Base-by-base conservation (phyloP, 2,329 filamentous ascomycete genomes). In the Ploettnerulaceae sp. region DNA sequence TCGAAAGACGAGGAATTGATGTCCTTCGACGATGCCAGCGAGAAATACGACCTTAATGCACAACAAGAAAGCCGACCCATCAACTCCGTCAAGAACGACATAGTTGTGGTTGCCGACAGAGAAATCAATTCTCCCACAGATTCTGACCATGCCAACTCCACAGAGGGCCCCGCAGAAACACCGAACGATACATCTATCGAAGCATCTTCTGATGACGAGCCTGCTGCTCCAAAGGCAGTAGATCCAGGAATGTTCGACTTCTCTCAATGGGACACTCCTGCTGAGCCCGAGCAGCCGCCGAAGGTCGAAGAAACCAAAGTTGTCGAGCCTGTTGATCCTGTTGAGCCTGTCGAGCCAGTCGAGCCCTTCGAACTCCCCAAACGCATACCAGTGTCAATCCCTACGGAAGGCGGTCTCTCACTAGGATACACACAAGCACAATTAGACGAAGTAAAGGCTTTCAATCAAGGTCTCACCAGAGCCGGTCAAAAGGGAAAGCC, bases 1-100 rank as follows among this genome's bases (percentile, higher is more conserved):
- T 47, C 49, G 22, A 46, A 53, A 39, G 45, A 55, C 28, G 53
- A 58, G n/a, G 50, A 55, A 42, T 48, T 57, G 46, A 55, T 58
- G 35, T 50, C 46, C 12, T 54, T 58, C 40, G 48, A 55, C 22
- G 53, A 57, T 18, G 38, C 25, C 14, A 49, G 46, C 41, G 32
- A 53, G 21, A 21, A 32, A 17, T 18, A 15, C 8, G 20, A 21
- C 31, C 14, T 47, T 37, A 29, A 38, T 26, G 35, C 52, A 11
- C 39, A n/a, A n/a, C n/a, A 45, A 25, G 25, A 29, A 12, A 12
- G 17, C 3, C 15, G 29, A 28, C 34, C 44, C n/a, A 44, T 46
- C n/a, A 26, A 45, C 7, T 20, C 42, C 6, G 39, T 39, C 15
- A 38, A 49, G 22, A 31, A 36, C 17, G 41, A 52, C 11, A 29